A percentile compares a stretch with the other conserved stretches of the same genome.
Evolutionary conservation across 179 eudicot genomes (phyloP).

Genomic region (Amaranthus tricolor): DNA sequence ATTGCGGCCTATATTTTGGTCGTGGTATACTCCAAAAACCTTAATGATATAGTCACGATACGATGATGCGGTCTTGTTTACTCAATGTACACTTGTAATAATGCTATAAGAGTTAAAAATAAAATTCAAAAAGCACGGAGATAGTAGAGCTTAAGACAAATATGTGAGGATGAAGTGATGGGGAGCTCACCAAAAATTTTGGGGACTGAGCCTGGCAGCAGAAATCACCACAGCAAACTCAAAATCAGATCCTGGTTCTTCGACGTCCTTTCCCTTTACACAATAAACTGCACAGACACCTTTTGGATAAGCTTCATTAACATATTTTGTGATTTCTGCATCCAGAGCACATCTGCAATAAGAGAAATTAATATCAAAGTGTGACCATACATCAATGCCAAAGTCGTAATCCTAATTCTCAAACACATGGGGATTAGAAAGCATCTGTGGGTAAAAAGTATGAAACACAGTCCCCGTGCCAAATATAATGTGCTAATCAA

Average conservation of each 20-base stretch:
- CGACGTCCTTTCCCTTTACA: slow-evolving; percentile 76
- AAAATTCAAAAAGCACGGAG: slow-evolving; percentile 1
- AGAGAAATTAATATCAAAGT: background rate
- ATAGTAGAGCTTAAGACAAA: background rate
- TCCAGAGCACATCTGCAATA: slow-evolving; percentile 79
- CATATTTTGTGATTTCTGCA: slow-evolving; percentile 75
- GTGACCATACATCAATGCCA: background rate
- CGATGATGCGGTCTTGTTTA: background rate
- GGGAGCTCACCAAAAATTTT: slow-evolving; percentile 78
- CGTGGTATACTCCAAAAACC: no score
- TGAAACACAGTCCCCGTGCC: background rate
- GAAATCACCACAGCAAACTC: slow-evolving; percentile 85
- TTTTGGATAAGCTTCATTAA: slow-evolving; percentile 90
- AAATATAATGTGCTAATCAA: background rate
- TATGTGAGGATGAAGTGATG: background rate
- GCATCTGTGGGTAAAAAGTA: background rate
- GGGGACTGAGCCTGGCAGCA: slow-evolving; percentile 91
- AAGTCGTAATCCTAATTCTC: no score
- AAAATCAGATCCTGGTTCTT: slow-evolving; percentile 84
- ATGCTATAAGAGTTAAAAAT: background rate
- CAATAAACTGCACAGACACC: slow-evolving; percentile 85
- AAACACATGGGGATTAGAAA: no score
- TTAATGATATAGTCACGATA: no score
- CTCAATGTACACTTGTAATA: background rate
- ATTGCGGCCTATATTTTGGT: no score